A percentile compares a stretch with the other conserved stretches of the same genome.
Conservation (phyloP, 805 yeast genomes). For the Saccharomycopsis babjevae region DNA sequence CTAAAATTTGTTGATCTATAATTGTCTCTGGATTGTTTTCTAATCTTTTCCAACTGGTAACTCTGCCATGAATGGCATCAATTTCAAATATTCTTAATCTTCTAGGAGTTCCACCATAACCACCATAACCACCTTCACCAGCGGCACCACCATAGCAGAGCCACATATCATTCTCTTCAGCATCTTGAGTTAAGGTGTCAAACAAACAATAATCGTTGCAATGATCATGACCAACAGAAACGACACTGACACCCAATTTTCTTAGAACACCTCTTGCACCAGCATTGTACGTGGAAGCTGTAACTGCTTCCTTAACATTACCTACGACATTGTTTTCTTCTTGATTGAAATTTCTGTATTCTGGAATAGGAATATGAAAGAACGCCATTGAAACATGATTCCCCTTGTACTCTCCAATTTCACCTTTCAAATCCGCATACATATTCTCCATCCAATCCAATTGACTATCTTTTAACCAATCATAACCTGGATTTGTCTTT, state of each 20-base stretch:
- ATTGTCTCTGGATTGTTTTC: slow-evolving; percentile 40
- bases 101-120: slow-evolving; percentile 81
- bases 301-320: slow-evolving; percentile 54
- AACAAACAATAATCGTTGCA: slow-evolving; percentile 82
- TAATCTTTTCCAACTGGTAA: slow-evolving; percentile 62
- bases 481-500: slow-evolving; percentile 70
- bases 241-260: slow-evolving; percentile 61
- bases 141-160: slow-evolving; percentile 89
- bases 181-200: slow-evolving; percentile 29
- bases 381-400: slow-evolving; percentile 72
- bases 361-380: slow-evolving; percentile 91
- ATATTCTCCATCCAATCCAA: slow-evolving; percentile 41
- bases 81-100: slow-evolving; percentile 65
- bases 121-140: slow-evolving; percentile 96
- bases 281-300: slow-evolving; percentile 66
- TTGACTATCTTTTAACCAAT: slow-evolving; percentile 70
- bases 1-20: slow-evolving; percentile 44
- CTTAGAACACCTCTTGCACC: slow-evolving; percentile 52
- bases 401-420: slow-evolving; percentile 28
- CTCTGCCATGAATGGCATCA: slow-evolving; percentile 35
- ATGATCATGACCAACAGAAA: slow-evolving; percentile 90
- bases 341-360: slow-evolving; percentile 42
- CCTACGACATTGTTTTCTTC: slow-evolving; percentile 41
- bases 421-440: slow-evolving; percentile 22
- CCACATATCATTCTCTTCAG: slow-evolving; percentile 45